These are phyloP conservation scores for Aquilaria malaccensis DNA, from an alignment of 345 rosid genomes.

Conservation along the genomic window DNA sequence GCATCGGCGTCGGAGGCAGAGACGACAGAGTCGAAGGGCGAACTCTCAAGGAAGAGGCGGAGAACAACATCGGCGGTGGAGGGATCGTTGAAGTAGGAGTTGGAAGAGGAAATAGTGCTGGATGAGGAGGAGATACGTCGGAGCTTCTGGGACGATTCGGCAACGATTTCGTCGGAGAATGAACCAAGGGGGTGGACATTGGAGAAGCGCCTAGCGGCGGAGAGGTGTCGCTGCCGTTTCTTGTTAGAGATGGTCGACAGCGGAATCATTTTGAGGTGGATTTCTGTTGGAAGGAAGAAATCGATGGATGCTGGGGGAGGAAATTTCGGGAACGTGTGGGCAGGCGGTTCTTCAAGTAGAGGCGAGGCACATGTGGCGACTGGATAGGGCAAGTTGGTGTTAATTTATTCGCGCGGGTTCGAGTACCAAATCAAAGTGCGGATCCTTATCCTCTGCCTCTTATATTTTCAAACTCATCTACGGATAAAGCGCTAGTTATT, in stretches of 20 bases:
- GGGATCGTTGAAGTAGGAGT: constrained; percentile 30
- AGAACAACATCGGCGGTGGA: constrained; percentile 47
- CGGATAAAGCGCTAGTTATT: too few species aligned
- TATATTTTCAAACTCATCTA: too few species aligned
- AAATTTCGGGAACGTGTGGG: too few species aligned
- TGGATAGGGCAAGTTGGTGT: too few species aligned
- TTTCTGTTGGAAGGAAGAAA: too few species aligned
- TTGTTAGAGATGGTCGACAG: constrained; percentile 13
- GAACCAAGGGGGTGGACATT: constrained; percentile 17
- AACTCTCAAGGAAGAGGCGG: constrained; percentile 24
- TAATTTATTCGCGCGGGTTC: too few species aligned
- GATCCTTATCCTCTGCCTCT: too few species aligned
- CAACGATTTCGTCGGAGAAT: constrained; percentile 12
- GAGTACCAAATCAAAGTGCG: too few species aligned
- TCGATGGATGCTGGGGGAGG: too few species aligned
- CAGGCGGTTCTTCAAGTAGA: too few species aligned
- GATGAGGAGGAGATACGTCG: constrained; percentile 29
- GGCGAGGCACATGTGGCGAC: too few species aligned
- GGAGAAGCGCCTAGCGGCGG: constrained; percentile 24
- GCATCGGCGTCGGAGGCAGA: constrained; percentile 6
- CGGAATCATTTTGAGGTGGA: constrained; percentile 17
- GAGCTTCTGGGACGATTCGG: constrained; percentile 26
- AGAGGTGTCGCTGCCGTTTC: constrained; percentile 33
- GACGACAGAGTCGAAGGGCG: constrained; percentile 14
- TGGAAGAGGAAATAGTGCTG: constrained; percentile 4